phyloP scores from a whole-genome alignment of 192 early-diverging fungal species.

The Coemansia sp. region DNA sequence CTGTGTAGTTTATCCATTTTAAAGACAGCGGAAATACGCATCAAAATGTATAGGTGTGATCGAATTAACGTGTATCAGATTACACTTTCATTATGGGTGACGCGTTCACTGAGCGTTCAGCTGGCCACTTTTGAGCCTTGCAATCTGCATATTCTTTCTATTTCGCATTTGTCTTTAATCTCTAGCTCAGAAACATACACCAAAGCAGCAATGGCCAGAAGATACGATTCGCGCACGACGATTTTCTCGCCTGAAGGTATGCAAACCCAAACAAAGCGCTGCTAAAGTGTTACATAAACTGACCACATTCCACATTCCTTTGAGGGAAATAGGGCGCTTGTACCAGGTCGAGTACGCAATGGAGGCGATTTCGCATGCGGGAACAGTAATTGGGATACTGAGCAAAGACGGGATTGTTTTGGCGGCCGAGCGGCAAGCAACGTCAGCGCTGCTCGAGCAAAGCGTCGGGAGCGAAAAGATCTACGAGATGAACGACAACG shows the following conservation, averaged over 20 bases:
- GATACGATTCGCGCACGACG: constrained; percentile 98
- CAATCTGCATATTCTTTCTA: not conserved
- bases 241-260: constrained; percentile 99
- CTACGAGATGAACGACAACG: constrained; percentile 91
- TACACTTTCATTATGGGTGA: constrained; percentile 16
- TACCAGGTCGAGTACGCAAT: constrained; percentile 99
- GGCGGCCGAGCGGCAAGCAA: constrained; percentile 94
- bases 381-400: constrained; percentile 90
- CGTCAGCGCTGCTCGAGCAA: constrained; percentile 91
- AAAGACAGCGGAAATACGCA: not conserved
- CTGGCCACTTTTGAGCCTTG: not conserved
- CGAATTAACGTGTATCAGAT: constrained; percentile 15
- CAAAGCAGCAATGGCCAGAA: constrained; percentile 73
- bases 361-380: constrained; percentile 98
- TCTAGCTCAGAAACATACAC: not conserved
- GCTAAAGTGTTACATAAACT: not conserved
- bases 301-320: not conserved
- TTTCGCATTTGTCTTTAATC: not conserved
- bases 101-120: constrained; percentile 14
- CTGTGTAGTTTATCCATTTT: constrained; percentile 2
- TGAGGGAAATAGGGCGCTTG: constrained; percentile 71
- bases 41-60: not conserved
- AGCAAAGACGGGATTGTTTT: constrained; percentile 92
- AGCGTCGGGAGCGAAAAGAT: constrained; percentile 88
- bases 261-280: not conserved